Evolutionary conservation across 352 stramenopile species (phyloP), one percentile per base, ranked within the genome.

Genomic region (Pythium aphanidermatum): DNA sequence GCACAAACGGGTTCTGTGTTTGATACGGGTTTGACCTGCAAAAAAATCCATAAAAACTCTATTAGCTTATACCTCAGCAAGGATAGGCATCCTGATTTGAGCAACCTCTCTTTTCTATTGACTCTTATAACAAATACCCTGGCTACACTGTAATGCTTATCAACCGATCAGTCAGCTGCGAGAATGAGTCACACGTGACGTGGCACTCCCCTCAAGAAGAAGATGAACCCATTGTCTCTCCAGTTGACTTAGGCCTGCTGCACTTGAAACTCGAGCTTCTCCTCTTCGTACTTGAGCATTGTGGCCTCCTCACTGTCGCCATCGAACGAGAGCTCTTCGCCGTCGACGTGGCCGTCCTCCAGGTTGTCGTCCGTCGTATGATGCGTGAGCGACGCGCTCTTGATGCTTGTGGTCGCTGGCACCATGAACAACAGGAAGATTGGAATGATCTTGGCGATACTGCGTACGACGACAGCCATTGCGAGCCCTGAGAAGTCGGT

Each of bases 401-500:
- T 68, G 64, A 88, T 79, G 57, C 58, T 83, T 29, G 70, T 85
- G 26, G 77, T 79, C 30, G 63, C 74, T 0, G 77, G 77, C 29
- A 89, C 74, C 74, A 89, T 85, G 40, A 74, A 85, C 26, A 89
- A 58, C 51, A 89, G 58, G 36, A 83, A 41, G 19, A 89, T 65
- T 21, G 77, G 77, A 46, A 76, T 47, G n/a, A 89, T n/a, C 44
- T 89, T 89, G 39, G 58, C 71, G 1, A 62, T 42, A 27, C 67
- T 85, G 41, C 77, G 77, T 26, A 85, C 58, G n/a, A 63, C 65
- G 5, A 86, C 70, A 1, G 74, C 77, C 13, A 64, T 24, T 26
- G 68, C 39, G 25, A 89, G 74, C 0, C 77, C 77, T 2, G 70
- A 54, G 35, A 86, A 89, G 60, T 89, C 60, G 35, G 61, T 72